Evolutionary conservation across 2,329 filamentous ascomycete species (phyloP), one percentile per base, ranked within the genome.

Genomic region (Botrytis byssoidea): DNA sequence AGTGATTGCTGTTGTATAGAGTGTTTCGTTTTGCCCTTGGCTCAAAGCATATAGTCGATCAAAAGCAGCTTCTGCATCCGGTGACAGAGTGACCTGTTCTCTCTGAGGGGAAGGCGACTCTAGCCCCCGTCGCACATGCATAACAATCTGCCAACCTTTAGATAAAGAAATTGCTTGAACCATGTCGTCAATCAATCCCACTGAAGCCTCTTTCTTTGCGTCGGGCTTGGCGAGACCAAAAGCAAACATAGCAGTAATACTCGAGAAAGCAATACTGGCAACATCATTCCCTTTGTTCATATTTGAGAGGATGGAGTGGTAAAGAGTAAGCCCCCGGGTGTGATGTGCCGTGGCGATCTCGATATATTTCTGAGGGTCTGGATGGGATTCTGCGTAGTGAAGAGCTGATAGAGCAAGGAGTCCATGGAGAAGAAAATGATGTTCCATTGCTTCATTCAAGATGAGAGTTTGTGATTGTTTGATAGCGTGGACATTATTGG

Each of bases 321-420:
- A 64, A 29, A 64, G 37, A 64, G 14, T 42, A 6, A 44, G 37
- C 4, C 61, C 37, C 29, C 29, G 37, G 10, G 37, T 64, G 6
- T 64, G 61, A 64, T 64, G 61, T 12, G 40, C n/a, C 18, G n/a
- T 64, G 40, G 61, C 61, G 18, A 64, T 64, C 42, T 64, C 61
- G n/a, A 46, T 32, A 64, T 64, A 64, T 32, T 32, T 64, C 37
- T 64, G 61, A 32, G 18, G 40, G 42, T 64, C 5, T 64, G 61
- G 9, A 22, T 64, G n/a, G 9, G 40, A 44, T 12, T 64, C 60
- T 8, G 60, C 60, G 25, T 64, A 64, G 4, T 64, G 60, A n/a
- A 64, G 60, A 3, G 60, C 60, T n/a, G 60, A 64, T 29, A 64
- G n/a, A 4, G 40, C 40, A 32, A 64, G 61, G 18, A 64, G 61